Percentiles rank a stretch among this genome's conserved stretches.
phyloP scores from a whole-genome alignment of 257 asterid species.

The Ilex asprella region DNA sequence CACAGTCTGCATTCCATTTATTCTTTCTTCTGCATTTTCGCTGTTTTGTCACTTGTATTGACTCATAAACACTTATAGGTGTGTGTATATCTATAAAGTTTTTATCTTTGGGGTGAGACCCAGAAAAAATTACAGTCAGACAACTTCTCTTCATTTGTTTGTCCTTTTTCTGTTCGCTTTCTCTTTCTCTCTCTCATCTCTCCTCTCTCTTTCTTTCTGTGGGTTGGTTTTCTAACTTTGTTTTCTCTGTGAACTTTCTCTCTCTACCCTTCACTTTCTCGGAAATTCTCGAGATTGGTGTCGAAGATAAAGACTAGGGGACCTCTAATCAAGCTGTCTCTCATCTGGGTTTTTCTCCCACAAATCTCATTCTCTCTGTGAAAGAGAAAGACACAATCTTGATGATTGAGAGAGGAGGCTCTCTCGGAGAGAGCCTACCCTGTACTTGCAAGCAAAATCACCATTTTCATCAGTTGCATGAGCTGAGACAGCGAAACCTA shows the following conservation, averaged over 20 bases:
- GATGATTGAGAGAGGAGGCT: slow-evolving; percentile 87
- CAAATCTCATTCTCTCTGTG: neutral
- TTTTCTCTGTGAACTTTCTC: slow-evolving; percentile 15
- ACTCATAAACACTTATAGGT: slow-evolving; percentile 1
- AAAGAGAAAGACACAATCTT: slow-evolving; percentile 17
- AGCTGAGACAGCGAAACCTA: neutral
- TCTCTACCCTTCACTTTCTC: slow-evolving; percentile 43
- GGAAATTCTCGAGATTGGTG: slow-evolving; percentile 26
- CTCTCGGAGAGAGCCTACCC: slow-evolving; percentile 89
- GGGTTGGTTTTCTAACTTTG: slow-evolving; percentile 4
- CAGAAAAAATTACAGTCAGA: slow-evolving; percentile 4
- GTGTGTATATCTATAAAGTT: neutral
- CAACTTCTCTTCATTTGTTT: slow-evolving; percentile 10
- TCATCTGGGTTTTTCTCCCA: neutral
- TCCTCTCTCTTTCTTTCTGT: neutral
- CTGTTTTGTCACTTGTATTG: slow-evolving; percentile 24
- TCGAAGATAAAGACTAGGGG: slow-evolving; percentile 11
- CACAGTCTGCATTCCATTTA: slow-evolving; percentile 27
- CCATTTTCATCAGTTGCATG: slow-evolving; percentile 1
- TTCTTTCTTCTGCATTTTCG: slow-evolving; percentile 54
- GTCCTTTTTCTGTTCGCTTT: slow-evolving; percentile 2
- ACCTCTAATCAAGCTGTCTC: slow-evolving; percentile 1
- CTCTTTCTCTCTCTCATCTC: neutral
- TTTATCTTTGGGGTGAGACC: neutral
- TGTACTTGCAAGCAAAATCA: slow-evolving; percentile 45